A percentile compares a stretch with the other conserved stretches of the same genome.
phyloP scores from a whole-genome alignment of 1,284 basidiomycete species.

The Malassezia cuniculi region DNA sequence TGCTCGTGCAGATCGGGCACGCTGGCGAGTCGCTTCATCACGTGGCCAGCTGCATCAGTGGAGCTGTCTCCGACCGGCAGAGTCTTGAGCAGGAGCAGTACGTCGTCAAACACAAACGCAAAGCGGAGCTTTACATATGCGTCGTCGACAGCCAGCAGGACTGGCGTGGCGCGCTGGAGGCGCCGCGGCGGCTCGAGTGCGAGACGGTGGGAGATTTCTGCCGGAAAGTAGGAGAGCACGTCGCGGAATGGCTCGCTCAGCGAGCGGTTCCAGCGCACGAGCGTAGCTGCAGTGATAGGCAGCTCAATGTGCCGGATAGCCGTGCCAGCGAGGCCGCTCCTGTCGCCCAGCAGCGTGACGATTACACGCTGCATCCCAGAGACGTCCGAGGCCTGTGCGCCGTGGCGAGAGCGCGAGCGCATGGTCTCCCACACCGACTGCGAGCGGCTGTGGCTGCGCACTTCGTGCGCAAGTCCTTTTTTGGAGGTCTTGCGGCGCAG shows the following conservation, averaged over 20 bases:
- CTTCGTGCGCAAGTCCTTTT: no score
- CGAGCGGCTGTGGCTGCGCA: no score
- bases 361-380: neutral
- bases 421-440: no score
- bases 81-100: conserved; percentile 64
- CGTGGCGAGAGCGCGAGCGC: neutral
- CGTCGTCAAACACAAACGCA: conserved; percentile 85
- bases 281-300: conserved; percentile 22
- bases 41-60: neutral
- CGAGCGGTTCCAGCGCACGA: conserved; percentile 31
- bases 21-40: conserved; percentile 45
- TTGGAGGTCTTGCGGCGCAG: conserved; percentile 15
- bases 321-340: neutral
- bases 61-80: conserved; percentile 48
- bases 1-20: conserved; percentile 8
- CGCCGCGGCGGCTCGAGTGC: conserved; percentile 66
- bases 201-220: conserved; percentile 14
- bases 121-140: conserved; percentile 92
- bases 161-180: conserved; percentile 67
- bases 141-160: conserved; percentile 81
- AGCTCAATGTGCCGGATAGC: conserved; percentile 2
- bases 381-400: neutral
- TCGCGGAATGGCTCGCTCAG: conserved; percentile 12
- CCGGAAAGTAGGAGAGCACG: conserved; percentile 4
- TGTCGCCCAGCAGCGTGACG: conserved; percentile 1